Base-by-base conservation (phyloP, 805 yeast species). In the Yarrowia alimentaria region DNA sequence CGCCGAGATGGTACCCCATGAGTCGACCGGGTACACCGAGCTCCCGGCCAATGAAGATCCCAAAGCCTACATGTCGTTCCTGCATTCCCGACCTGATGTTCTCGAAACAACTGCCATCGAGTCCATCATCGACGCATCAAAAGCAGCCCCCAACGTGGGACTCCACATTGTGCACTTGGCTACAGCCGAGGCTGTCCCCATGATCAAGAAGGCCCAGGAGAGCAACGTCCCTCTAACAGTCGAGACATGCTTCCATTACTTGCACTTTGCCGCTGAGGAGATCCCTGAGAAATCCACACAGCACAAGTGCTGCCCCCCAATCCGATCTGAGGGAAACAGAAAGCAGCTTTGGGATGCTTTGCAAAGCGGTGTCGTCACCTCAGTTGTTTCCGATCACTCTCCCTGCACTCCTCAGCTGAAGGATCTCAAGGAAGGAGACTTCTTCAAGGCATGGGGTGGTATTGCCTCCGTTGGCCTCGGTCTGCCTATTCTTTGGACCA, bases 401-500 rank as follows among this genome's bases (percentile, higher is more conserved):
- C 98, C 97, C 2, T 90, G 98, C 68, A 87, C 96, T 0, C 95
- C 97, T 0, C 87, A 87, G 54, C 72, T 90, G 61, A 90, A 90
- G 66, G 85, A 86, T 17, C 71, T 88, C 48, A 83, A 79, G 9
- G 73, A 78, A 54, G 96, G 96, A 31, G 95, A 90, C 63, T 90
- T 90, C 64, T 79, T 90, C 59, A 77, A 81, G 26, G 95, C 97
- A 2, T 90, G 98, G 98, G 98, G 97, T 26, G 98, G 98, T 8
- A 88, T 90, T 31, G 76, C 95, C 1, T 85, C 95, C 1, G 94
- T 90, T 24, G 98, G 98, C 0, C 77, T 91, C 31, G 97, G 97
- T 0, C 72, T 90, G 38, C 85, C 95, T 0, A 75, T 89, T 30
- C 66, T 90, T 47, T 83, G 79, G 74, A 86, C 96, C 1, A 88